A percentile compares a stretch with the other conserved stretches of the same genome.
These are phyloP conservation scores for Mycothermus thermophilus DNA, from an alignment of 495 filamentous ascomycete genomes.

Conservation along the genomic window DNA sequence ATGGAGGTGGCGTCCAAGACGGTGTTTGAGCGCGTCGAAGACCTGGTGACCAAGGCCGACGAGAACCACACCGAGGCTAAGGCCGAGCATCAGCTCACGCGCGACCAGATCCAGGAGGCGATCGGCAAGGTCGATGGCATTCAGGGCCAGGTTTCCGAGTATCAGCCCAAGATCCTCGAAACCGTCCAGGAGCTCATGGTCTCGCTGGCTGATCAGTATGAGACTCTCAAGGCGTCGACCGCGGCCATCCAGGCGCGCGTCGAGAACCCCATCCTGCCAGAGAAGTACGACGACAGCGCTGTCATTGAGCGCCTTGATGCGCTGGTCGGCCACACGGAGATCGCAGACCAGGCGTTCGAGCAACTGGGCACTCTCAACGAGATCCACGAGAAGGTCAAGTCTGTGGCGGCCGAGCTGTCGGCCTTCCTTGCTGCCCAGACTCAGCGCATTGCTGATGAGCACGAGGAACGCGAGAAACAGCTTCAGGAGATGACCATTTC, in stretches of 20 bases:
- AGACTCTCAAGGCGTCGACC: conserved; percentile 43
- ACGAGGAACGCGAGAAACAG: conserved; percentile 63
- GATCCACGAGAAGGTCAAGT: conserved; percentile 77
- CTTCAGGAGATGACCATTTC: conserved; percentile 71
- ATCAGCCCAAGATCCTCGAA: conserved; percentile 72
- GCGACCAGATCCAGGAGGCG: conserved; percentile 59
- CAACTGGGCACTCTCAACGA: conserved; percentile 68
- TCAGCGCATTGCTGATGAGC: conserved; percentile 60
- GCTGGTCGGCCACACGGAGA: conserved; percentile 53
- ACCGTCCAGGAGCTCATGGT: conserved; percentile 70
- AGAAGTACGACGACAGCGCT: conserved; percentile 44
- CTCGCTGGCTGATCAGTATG: conserved; percentile 68
- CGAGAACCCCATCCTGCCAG: conserved; percentile 27
- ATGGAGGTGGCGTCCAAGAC: conserved; percentile 72
- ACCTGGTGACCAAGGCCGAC: conserved; percentile 62
- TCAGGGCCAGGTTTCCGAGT: conserved; percentile 60
- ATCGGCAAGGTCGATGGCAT: conserved; percentile 59
- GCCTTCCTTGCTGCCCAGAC: conserved; percentile 73
- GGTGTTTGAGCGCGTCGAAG: conserved; percentile 64
- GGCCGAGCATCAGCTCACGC: conserved; percentile 61
- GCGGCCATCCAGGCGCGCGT: conserved; percentile 40
- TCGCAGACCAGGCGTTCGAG: conserved; percentile 40
- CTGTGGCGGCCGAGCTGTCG: conserved; percentile 75
- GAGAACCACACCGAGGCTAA: conserved; percentile 58
- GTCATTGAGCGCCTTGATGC: conserved; percentile 79